Base-by-base conservation (phyloP, 768 basidiomycete genomes). In the Amanita phalloides region DNA sequence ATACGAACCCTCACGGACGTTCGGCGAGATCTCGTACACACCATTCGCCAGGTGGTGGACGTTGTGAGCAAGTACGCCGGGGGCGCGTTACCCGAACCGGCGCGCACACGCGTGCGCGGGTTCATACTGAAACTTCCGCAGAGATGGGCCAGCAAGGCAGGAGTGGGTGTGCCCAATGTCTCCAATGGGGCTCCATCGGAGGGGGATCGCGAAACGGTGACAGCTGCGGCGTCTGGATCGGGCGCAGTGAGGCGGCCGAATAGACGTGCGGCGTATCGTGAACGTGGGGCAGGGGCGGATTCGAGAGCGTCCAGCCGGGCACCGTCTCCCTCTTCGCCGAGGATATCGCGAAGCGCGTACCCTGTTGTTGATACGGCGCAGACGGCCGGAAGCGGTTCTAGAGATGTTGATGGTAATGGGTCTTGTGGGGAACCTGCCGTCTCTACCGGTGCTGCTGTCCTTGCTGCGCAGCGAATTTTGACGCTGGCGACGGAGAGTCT, bases 401-500 rank as follows among this genome's bases (percentile, higher is more conserved):
- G 53, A 50, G 30, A 37, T 45, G 20, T 49, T 45, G 53, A 48
- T 21, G 38, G 49, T 30, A 48, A 55, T 43, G 52, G 58, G 49
- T 42, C 54, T 39, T 10, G 38, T 17, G 33, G 42, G 35, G 56
- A 56, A 26, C 51, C 56, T 43, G 44, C 54, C 7, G 61, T 70
- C 17, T 67, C 71, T 44, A 74, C 77, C 0, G 72, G 78, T 33
- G 70, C 80, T 5, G 88, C 87, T 2, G 74, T 79, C 21, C 74
- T 81, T 13, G 86, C 90, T 26, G 88, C 92, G 8, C 85, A 89
- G 63, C 71, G 86, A 47, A 83, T 95, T 17, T 63, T 95, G 57
- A 81, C 83, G 6, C 78, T 95, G 7, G 90, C 92, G 10, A 86
- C 86, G 11, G 93, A 95, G 70, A 92, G 90, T 61, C 61, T 95